A percentile compares a stretch with the other conserved stretches of the same genome.
Evolutionary conservation across 140 eudicot species (phyloP).

Genomic region (Oenanthe javanica): DNA sequence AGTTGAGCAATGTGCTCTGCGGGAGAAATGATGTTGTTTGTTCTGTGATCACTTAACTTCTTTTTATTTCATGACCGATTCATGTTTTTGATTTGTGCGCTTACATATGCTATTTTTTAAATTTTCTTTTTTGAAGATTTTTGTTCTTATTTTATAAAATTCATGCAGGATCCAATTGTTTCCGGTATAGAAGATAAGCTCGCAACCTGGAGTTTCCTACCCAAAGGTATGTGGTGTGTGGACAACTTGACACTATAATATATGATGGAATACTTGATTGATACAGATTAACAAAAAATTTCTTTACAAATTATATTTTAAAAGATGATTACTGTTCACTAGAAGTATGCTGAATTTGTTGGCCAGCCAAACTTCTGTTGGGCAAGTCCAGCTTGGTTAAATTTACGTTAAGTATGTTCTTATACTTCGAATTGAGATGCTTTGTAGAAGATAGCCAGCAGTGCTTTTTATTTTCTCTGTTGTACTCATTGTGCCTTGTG

Average conservation of each 20-base stretch:
- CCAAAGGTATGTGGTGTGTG: slow-evolving; percentile 58
- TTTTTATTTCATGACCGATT: neutral
- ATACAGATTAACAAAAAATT: too few species aligned
- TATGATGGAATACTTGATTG: too few species aligned
- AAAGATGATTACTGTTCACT: neutral
- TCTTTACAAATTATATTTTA: too few species aligned
- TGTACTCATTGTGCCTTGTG: too few species aligned
- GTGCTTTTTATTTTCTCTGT: neutral
- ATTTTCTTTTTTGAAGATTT: neutral
- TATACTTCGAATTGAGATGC: neutral
- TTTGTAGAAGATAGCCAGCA: neutral
- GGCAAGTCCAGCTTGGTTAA: neutral
- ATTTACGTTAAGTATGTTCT: neutral
- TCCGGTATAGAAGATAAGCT: slow-evolving; percentile 87
- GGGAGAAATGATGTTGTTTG: neutral
- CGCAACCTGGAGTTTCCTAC: slow-evolving; percentile 92
- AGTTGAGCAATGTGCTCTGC: neutral
- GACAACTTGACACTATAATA: slow-evolving; percentile 5
- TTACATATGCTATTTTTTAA: neutral
- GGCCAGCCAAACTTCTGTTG: neutral
- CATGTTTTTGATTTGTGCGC: neutral
- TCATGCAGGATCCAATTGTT: slow-evolving; percentile 73
- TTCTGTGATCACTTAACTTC: neutral
- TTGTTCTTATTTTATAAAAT: neutral
- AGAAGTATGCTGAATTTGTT: neutral